Conservation (phyloP, 768 basidiomycete species). For the Termitomyces sp. region DNA sequence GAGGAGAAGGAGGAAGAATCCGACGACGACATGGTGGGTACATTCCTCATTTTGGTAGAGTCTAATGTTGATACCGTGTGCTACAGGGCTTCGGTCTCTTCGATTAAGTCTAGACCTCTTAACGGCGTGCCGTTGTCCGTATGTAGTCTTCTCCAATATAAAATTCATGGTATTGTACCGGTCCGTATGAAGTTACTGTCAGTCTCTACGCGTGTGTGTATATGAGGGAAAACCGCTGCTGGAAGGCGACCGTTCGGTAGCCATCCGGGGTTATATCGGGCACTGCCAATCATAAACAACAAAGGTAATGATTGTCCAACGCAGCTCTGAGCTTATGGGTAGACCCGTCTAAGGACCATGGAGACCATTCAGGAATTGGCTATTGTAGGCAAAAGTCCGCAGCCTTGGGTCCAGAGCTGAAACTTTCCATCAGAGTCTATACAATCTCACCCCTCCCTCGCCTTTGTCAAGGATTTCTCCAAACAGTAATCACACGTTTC, state of each 20-base stretch:
- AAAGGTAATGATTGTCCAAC: not conserved
- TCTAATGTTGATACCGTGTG: slow-evolving; percentile 13
- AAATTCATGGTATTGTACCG: slow-evolving; percentile 5
- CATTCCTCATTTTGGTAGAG: not conserved
- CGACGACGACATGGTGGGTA: slow-evolving; percentile 83
- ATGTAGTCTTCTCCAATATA: slow-evolving; percentile 16
- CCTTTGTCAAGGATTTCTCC: slow-evolving; percentile 1
- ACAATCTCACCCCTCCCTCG: not conserved
- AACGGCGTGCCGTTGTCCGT: slow-evolving; percentile 9
- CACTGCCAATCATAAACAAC: slow-evolving; percentile 2
- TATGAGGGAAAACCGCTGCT: slow-evolving; percentile 4
- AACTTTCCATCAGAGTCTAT: not conserved
- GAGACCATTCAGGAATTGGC: not conserved
- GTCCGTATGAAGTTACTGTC: slow-evolving; percentile 7
- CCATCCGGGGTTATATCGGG: slow-evolving; percentile 10
- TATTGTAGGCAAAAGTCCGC: not conserved
- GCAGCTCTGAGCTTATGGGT: not conserved
- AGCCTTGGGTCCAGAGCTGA: not conserved
- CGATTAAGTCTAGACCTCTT: slow-evolving; percentile 49
- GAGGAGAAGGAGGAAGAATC: slow-evolving; percentile 84
- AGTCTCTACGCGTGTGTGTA: not conserved
- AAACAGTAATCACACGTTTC: slow-evolving; percentile 23
- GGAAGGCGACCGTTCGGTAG: not conserved
- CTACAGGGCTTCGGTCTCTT: slow-evolving; percentile 90
- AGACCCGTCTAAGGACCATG: not conserved